Percentiles rank a stretch among this genome's conserved stretches.
Evolutionary conservation across 352 stramenopile species (phyloP).

Genomic region (Phytophthora citricola): DNA sequence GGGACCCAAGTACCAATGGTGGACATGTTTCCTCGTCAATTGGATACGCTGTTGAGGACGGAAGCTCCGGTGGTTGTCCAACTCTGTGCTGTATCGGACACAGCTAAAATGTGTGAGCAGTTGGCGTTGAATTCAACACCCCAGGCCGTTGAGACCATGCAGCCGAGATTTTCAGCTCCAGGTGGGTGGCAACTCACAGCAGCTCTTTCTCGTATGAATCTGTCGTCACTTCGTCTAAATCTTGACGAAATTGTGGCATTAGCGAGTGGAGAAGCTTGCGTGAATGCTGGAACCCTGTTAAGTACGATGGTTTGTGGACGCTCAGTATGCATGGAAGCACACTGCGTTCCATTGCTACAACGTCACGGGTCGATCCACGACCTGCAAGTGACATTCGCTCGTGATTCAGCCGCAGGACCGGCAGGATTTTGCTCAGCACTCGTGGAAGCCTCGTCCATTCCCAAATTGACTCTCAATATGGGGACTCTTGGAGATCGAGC

Average conservation of each 20-base stretch:
- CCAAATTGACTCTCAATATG: slow-evolving; percentile 5
- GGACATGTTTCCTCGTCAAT: neutral
- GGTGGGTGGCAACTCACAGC: neutral
- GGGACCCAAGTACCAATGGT: neutral
- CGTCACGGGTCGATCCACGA: neutral
- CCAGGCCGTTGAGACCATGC: slow-evolving; percentile 11
- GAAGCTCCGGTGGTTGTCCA: slow-evolving; percentile 15
- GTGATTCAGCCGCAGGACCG: neutral
- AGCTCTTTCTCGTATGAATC: slow-evolving; percentile 17
- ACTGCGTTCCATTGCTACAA: neutral
- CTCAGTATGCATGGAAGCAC: neutral
- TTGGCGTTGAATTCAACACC: neutral
- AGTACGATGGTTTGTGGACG: slow-evolving; percentile 8
- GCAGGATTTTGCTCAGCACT: slow-evolving; percentile 21
- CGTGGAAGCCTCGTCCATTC: neutral
- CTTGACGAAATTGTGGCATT: slow-evolving; percentile 13
- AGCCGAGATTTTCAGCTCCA: slow-evolving; percentile 6
- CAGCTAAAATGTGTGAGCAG: slow-evolving; percentile 1
- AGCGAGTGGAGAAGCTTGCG: neutral
- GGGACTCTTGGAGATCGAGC: slow-evolving; percentile 5
- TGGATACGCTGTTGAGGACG: neutral
- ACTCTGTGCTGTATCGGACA: slow-evolving; percentile 14
- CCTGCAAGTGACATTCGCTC: slow-evolving; percentile 9
- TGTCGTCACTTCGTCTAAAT: slow-evolving; percentile 10
- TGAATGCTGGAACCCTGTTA: slow-evolving; percentile 4